phyloP scores from a whole-genome alignment of 202 grass and related monocot species.

The Setaria viridis region DNA sequence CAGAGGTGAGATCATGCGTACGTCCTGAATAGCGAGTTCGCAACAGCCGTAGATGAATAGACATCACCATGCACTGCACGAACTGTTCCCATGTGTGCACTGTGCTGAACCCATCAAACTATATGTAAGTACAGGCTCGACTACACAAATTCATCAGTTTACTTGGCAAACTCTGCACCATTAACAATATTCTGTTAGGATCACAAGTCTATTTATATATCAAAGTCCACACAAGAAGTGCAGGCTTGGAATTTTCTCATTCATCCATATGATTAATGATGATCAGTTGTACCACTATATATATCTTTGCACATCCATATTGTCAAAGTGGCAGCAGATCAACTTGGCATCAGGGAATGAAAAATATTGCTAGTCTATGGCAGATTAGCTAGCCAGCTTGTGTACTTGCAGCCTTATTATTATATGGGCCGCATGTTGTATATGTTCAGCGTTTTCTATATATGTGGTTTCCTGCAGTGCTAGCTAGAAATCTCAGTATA shows the following conservation, averaged over 20 bases:
- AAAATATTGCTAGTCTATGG: conserved; percentile 27
- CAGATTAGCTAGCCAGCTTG: conserved; percentile 7
- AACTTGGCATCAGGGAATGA: conserved; percentile 44
- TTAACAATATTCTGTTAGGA: background rate
- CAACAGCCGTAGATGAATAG: background rate
- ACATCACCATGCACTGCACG: background rate
- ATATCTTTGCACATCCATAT: conserved; percentile 15
- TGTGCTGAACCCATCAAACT: background rate
- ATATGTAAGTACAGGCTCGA: background rate
- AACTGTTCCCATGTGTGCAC: conserved; percentile 37
- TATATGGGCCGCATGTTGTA: conserved; percentile 33
- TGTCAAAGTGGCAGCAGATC: background rate
- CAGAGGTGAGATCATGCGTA: background rate
- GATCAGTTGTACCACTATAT: background rate
- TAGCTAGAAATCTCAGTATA: conserved; percentile 2
- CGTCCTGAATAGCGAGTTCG: background rate
- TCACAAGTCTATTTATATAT: background rate
- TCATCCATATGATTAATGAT: background rate
- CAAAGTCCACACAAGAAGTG: conserved; percentile 17
- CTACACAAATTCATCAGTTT: background rate
- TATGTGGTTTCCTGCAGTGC: background rate
- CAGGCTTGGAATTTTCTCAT: conserved; percentile 28
- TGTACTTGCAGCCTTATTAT: conserved; percentile 30
- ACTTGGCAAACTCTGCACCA: background rate
- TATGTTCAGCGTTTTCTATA: conserved; percentile 21